A percentile compares a stretch with the other conserved stretches of the same genome.
Evolutionary conservation across 2,329 filamentous ascomycete species (phyloP).

Genomic region (Cytospora piceae): DNA sequence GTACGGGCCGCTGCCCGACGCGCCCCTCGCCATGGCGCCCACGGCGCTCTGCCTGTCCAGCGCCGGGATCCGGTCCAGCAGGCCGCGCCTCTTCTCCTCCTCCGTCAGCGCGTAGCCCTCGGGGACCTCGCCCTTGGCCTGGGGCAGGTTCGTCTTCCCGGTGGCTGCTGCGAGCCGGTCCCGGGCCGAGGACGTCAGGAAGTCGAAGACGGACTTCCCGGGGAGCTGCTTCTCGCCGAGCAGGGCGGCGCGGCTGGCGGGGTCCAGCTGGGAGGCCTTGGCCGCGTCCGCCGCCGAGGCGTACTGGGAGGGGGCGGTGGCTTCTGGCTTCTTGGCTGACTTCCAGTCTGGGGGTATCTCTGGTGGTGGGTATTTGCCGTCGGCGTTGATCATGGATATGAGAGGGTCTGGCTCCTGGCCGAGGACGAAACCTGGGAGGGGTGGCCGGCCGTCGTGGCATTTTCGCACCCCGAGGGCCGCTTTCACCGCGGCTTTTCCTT

Average conservation of each 20-base stretch:
- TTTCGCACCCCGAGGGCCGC: conserved; percentile 59
- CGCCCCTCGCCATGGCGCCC: conserved; percentile 68
- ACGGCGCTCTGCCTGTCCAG: conserved; percentile 69
- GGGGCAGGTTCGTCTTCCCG: conserved; percentile 76
- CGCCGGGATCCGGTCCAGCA: conserved; percentile 63
- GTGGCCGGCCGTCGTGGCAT: conserved; percentile 82
- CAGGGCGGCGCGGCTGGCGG: conserved; percentile 74
- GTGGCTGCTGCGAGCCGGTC: conserved; percentile 76
- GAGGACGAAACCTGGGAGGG: conserved; percentile 79
- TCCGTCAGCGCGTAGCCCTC: conserved; percentile 65
- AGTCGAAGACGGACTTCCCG: conserved; percentile 95
- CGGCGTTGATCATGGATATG: conserved; percentile 47
- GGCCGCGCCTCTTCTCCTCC: conserved; percentile 62
- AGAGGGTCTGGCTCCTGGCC: conserved; percentile 56
- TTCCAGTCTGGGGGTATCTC: conserved; percentile 75
- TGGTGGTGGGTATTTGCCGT: conserved; percentile 63
- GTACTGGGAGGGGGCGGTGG: conserved; percentile 46
- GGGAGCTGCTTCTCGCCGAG: conserved; percentile 82
- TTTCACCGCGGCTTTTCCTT: conserved; percentile 53
- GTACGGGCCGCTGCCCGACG: conserved; percentile 76
- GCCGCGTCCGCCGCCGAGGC: conserved; percentile 77
- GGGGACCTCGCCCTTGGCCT: conserved; percentile 75
- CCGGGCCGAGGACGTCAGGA: conserved; percentile 76
- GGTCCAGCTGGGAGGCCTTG: conserved; percentile 74
- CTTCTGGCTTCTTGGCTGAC: conserved; percentile 55